Evolutionary conservation across 139 green algal genomes (phyloP), one percentile per base, ranked within the genome.

Genomic region (Nannochloris sp.): DNA sequence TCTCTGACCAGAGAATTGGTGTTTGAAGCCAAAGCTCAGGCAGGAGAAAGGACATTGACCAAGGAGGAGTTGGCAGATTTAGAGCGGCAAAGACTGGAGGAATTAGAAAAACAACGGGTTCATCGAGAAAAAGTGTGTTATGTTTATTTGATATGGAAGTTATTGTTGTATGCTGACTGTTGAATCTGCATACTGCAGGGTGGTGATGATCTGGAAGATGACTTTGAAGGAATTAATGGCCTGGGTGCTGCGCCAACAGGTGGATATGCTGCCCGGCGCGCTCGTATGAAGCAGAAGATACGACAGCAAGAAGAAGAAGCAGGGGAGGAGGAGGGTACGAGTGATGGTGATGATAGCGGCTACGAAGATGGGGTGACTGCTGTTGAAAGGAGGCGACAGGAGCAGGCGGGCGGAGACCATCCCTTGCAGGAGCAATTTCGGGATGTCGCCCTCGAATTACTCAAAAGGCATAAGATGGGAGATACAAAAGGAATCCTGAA

Each of bases 41-140:
- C 79, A 0, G 72, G 77, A 8, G 84, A 89, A 4, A 75, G 79
- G 56, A 84, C 78, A 3, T 69, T 81, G 56, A 85, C 74, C 49
- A 62, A 74, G 16, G 86, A 95, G 64, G 82, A 94, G 72, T 62
- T 87, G 20, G 73, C 74, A 16, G 73, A 85, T 59, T 66, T 63
- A 59, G 82, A 91, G 68, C 49, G 63, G 49, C 56, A 72, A 53
- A 70, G 81, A 17, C 70, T 95, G 62, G 74, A 89, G 68, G 63
- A 73, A 48, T 67, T 94, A 59, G 89, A 96, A 67, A 66, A 71
- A 50, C 59, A 82, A 40, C 73, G 87, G 8, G 49, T 83, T n/a
- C 82, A 82, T 59, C 78, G 85, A 64, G 83, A 89, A 83, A 74
- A 70, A 3, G 81, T 61, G 6, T 57, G 64, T 13, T 31, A 56